A percentile compares a stretch with the other conserved stretches of the same genome.
Evolutionary conservation across 2,329 filamentous ascomycete genomes (phyloP).

Genomic region (Phaeomoniella chlamydospora): DNA sequence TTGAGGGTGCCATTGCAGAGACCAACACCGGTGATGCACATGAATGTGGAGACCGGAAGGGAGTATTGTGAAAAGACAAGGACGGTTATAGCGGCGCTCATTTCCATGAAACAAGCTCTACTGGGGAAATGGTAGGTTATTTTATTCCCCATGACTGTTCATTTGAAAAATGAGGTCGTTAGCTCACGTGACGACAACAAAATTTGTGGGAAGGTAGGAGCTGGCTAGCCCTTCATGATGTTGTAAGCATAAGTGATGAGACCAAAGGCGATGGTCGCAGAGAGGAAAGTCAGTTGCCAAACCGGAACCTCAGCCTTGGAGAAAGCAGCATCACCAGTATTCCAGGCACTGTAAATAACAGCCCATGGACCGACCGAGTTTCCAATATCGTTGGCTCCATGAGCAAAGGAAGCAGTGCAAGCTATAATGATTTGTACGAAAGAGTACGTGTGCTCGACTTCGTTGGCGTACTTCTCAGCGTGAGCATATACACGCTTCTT

Average conservation of each 20-base stretch:
- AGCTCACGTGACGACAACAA: conserved; percentile 4
- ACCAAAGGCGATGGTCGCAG: conserved; percentile 48
- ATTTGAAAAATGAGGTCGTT: conserved; percentile 10
- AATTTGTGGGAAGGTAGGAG: conserved; percentile 24
- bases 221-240: conserved; percentile 79
- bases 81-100: conserved; percentile 64
- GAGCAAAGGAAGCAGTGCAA: conserved; percentile 36
- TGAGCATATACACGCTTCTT: conserved; percentile 54
- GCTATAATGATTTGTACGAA: conserved; percentile 40
- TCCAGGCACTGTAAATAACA: conserved; percentile 55
- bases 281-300: conserved; percentile 63
- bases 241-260: conserved; percentile 67
- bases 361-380: conserved; percentile 59
- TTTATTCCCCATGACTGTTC: conserved; percentile 68
- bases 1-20: conserved; percentile 59
- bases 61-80: conserved; percentile 62
- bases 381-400: conserved; percentile 65
- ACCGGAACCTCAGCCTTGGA: conserved; percentile 53
- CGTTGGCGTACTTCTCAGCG: conserved; percentile 53
- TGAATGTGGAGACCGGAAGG: conserved; percentile 61
- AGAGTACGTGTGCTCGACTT: conserved; percentile 48
- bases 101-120: conserved; percentile 57
- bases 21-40: conserved; percentile 70
- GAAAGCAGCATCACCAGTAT: conserved; percentile 43
- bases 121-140: conserved; percentile 54